Evolutionary conservation across 2,329 filamentous ascomycete genomes (phyloP).

Genomic region (Gaeumannomyces tritici): DNA sequence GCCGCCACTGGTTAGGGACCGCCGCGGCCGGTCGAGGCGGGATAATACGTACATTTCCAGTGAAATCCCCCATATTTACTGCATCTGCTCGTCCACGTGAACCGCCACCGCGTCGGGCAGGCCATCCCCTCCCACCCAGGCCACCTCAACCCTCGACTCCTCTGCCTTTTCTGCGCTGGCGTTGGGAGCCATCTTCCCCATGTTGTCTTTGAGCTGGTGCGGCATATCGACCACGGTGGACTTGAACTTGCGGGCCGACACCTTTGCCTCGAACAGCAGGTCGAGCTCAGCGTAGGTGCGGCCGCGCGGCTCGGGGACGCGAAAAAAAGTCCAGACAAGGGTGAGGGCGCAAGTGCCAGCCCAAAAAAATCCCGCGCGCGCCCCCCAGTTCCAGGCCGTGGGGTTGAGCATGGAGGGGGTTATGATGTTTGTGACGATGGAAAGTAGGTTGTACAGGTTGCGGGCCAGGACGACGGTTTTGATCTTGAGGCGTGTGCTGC

Average conservation of each 20-base stretch:
- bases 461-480: slow-evolving; percentile 36
- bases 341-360: slow-evolving; percentile 29
- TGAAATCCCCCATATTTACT: not conserved
- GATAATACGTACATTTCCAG: not conserved
- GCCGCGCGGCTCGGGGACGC: slow-evolving; percentile 31
- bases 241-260: slow-evolving; percentile 11
- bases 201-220: not conserved
- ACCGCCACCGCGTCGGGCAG: too few species aligned
- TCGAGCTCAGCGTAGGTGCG: slow-evolving; percentile 8
- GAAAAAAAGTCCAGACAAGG: slow-evolving; percentile 40
- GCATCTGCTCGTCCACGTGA: too few species aligned
- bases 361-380: slow-evolving; percentile 34
- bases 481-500: slow-evolving; percentile 33
- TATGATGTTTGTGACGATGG: slow-evolving; percentile 29
- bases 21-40: not conserved
- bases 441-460: slow-evolving; percentile 31
- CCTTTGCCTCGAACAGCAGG: slow-evolving; percentile 16
- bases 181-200: not conserved
- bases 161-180: not conserved
- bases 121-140: not conserved
- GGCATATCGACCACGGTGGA: not conserved
- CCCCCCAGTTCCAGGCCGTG: slow-evolving; percentile 25
- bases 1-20: not conserved
- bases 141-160: not conserved
- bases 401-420: slow-evolving; percentile 25